These are phyloP conservation scores for Penicillium paneum DNA, from an alignment of 2,329 filamentous ascomycete genomes.

Conservation along the genomic window DNA sequence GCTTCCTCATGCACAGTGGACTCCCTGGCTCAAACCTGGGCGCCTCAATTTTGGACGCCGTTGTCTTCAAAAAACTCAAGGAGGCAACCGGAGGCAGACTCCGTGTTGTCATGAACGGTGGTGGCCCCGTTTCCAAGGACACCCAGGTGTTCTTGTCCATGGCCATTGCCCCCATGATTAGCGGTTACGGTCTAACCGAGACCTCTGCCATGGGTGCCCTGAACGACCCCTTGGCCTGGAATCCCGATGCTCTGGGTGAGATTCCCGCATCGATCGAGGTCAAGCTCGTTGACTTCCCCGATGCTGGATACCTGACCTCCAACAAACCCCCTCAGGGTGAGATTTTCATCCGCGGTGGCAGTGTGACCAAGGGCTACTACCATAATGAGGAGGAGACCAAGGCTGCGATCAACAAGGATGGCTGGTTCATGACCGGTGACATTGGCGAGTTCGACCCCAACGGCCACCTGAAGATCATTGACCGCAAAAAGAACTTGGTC, in stretches of 20 bases:
- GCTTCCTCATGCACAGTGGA: slow-evolving; percentile 55
- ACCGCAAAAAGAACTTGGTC: slow-evolving; percentile 97
- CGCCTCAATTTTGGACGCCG: slow-evolving; percentile 67
- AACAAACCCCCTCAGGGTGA: slow-evolving; percentile 82
- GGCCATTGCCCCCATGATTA: slow-evolving; percentile 90
- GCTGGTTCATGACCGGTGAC: slow-evolving; percentile 97
- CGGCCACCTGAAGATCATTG: slow-evolving; percentile 82
- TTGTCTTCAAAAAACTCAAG: slow-evolving; percentile 91
- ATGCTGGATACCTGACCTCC: slow-evolving; percentile 78
- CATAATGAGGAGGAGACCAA: slow-evolving; percentile 81
- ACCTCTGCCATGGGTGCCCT: slow-evolving; percentile 65
- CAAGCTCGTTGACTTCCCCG: slow-evolving; percentile 86
- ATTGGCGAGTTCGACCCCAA: slow-evolving; percentile 82
- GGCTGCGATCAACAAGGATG: slow-evolving; percentile 73
- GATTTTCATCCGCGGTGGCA: slow-evolving; percentile 78
- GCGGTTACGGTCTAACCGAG: slow-evolving; percentile 91
- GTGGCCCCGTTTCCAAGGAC: slow-evolving; percentile 81
- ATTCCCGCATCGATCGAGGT: slow-evolving; percentile 74
- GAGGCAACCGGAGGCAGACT: slow-evolving; percentile 84
- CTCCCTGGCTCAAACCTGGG: slow-evolving; percentile 52
- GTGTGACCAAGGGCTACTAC: slow-evolving; percentile 75
- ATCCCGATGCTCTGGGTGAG: slow-evolving; percentile 71
- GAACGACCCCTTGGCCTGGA: slow-evolving; percentile 78
- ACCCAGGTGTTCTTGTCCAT: slow-evolving; percentile 90
- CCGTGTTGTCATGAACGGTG: slow-evolving; percentile 90